A percentile compares a stretch with the other conserved stretches of the same genome.
These are phyloP conservation scores for Pulveroboletus sp. DNA, from an alignment of 768 basidiomycete genomes.

Conservation along the genomic window DNA sequence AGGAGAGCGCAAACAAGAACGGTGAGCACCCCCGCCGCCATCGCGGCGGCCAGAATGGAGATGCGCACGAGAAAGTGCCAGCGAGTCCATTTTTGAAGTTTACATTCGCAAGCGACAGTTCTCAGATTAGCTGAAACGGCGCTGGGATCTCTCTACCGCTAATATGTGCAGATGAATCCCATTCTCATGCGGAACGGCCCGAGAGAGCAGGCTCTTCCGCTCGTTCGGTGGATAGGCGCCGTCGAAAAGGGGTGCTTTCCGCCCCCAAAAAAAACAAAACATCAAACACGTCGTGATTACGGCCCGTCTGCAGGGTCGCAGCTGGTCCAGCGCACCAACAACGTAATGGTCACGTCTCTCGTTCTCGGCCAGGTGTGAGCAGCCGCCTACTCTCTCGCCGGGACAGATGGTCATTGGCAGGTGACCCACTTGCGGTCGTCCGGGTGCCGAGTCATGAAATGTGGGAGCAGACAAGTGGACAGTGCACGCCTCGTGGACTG, in stretches of 20 bases:
- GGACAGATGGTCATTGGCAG: not conserved
- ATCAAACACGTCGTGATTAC: not conserved
- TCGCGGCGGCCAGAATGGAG: constrained; percentile 23
- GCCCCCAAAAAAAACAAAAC: not conserved
- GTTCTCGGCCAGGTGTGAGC: not conserved
- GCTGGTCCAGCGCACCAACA: not conserved
- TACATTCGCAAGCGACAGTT: not conserved
- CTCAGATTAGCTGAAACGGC: constrained; percentile 15
- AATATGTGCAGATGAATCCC: not conserved
- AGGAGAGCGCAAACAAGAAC: constrained; percentile 18
- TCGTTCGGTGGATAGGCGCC: not conserved
- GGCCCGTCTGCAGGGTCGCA: constrained; percentile 14
- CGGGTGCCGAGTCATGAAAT: constrained; percentile 4
- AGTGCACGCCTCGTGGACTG: too few species aligned
- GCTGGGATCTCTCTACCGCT: constrained; percentile 10
- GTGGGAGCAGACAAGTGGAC: constrained; percentile 5
- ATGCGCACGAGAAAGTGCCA: constrained; percentile 8
- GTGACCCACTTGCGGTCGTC: constrained; percentile 4
- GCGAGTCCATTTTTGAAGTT: constrained; percentile 4
- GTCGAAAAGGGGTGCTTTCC: constrained; percentile 13
- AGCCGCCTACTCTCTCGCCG: too few species aligned
- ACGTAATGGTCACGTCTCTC: constrained; percentile 14
- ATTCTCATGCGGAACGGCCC: not conserved
- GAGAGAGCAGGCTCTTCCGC: not conserved
- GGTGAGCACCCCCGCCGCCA: constrained; percentile 17